These are phyloP conservation scores for Puccinellia tenuiflora DNA, from an alignment of 176 grass and related monocot genomes.

Conservation along the genomic window DNA sequence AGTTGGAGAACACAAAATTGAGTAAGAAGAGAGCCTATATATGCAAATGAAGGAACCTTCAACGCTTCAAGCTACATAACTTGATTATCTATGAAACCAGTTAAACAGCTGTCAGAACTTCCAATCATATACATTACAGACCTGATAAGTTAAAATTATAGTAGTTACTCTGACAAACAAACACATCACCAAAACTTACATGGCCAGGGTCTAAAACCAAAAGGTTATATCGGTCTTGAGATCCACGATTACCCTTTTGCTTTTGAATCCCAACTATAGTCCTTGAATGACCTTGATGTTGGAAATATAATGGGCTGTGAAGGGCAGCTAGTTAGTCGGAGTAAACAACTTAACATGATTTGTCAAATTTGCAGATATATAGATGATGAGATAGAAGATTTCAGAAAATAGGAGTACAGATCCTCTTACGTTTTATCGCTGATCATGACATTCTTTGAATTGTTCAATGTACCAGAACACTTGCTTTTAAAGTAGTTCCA, in stretches of 20 bases:
- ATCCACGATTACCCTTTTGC: slow-evolving; percentile 45
- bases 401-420: not conserved
- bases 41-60: not conserved
- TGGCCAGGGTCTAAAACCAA: slow-evolving; percentile 5
- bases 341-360: not conserved
- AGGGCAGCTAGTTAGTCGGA: slow-evolving; percentile 3
- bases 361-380: not conserved
- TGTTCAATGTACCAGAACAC: slow-evolving; percentile 20
- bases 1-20: not conserved
- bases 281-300: slow-evolving; percentile 94
- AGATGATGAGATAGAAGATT: slow-evolving; percentile 19
- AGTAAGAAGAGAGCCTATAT: not conserved
- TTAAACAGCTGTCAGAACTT: not conserved
- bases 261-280: slow-evolving; percentile 97
- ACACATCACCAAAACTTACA: not conserved
- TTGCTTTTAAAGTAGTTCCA: slow-evolving; percentile 80
- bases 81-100: not conserved
- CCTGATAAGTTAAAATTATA: not conserved
- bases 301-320: slow-evolving; percentile 81
- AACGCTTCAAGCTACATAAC: not conserved
- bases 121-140: not conserved
- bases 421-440: slow-evolving; percentile 73
- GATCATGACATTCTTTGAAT: slow-evolving; percentile 42
- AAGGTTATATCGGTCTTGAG: slow-evolving; percentile 43
- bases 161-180: not conserved